phyloP scores from a whole-genome alignment of 345 rosid species.

The Alliaria petiolata region DNA sequence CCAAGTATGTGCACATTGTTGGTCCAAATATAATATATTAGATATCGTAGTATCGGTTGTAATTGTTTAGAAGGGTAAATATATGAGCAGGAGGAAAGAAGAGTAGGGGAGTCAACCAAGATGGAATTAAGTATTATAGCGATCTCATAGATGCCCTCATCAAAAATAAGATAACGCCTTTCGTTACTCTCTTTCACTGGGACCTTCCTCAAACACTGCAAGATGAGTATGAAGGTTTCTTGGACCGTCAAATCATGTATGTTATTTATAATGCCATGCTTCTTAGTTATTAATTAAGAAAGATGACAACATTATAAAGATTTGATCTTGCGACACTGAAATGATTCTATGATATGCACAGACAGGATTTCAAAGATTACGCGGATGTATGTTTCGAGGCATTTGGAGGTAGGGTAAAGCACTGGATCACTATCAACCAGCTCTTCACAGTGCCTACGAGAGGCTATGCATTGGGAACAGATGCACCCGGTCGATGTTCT shows the following conservation, averaged over 20 bases:
- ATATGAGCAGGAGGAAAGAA: constrained; percentile 34
- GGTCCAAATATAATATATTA: neutral
- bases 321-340: neutral
- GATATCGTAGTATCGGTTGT: neutral
- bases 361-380: constrained; percentile 35
- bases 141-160: constrained; percentile 40
- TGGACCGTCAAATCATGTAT: constrained; percentile 38
- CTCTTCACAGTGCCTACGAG: constrained; percentile 11
- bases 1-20: constrained; percentile 13
- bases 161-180: constrained; percentile 33
- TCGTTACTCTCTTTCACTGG: constrained; percentile 45
- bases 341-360: neutral
- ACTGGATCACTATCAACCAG: constrained; percentile 45
- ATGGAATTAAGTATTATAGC: constrained; percentile 39
- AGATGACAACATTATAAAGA: neutral
- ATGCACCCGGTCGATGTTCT: constrained; percentile 47
- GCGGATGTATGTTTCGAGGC: constrained; percentile 33
- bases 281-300: neutral
- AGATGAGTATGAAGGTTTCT: constrained; percentile 44
- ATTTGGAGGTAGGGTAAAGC: constrained; percentile 43
- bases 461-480: constrained; percentile 26
- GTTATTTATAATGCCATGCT: neutral
- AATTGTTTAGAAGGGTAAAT: neutral
- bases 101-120: constrained; percentile 36
- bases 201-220: constrained; percentile 48